A percentile compares a stretch with the other conserved stretches of the same genome.
These are phyloP conservation scores for Orychophragmus violaceus DNA, from an alignment of 345 rosid genomes.

Conservation along the genomic window DNA sequence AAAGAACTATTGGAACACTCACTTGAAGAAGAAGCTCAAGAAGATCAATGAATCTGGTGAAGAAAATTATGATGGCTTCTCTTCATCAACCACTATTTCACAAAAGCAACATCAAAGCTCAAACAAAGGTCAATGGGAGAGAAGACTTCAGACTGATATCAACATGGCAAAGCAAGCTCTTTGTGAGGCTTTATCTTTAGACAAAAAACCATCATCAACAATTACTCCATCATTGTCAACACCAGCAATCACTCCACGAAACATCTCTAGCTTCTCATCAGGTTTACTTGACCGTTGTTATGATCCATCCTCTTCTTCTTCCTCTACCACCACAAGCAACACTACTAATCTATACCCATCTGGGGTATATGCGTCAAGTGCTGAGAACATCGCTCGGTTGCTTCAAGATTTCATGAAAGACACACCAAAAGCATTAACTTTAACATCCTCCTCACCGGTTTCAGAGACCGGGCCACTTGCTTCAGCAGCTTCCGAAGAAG, in stretches of 20 bases:
- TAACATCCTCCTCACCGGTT: slow-evolving; percentile 21
- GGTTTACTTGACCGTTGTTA: slow-evolving; percentile 7
- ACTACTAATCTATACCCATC: slow-evolving; percentile 19
- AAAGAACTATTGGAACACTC: slow-evolving; percentile 94
- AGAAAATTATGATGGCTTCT: slow-evolving; percentile 16
- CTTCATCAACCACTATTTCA: slow-evolving; percentile 19
- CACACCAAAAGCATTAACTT: slow-evolving; percentile 28
- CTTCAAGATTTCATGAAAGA: slow-evolving; percentile 64
- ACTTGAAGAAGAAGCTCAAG: slow-evolving; percentile 78
- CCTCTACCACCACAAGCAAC: slow-evolving; percentile 27
- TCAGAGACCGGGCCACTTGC: slow-evolving; percentile 24
- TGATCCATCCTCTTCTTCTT: slow-evolving; percentile 28
- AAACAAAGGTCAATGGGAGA: slow-evolving; percentile 84
- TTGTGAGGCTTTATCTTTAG: slow-evolving; percentile 73
- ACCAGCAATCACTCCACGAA: slow-evolving; percentile 11
- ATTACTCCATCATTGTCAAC: slow-evolving; percentile 1
- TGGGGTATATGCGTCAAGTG: slow-evolving; percentile 52
- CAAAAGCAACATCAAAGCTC: slow-evolving; percentile 30
- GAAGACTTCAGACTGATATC: slow-evolving; percentile 87
- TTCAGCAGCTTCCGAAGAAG: slow-evolving; percentile 12
- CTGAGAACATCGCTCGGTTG: slow-evolving; percentile 64
- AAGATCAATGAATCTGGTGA: slow-evolving; percentile 39
- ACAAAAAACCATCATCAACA: slow-evolving; percentile 31
- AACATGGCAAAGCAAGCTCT: slow-evolving; percentile 83
- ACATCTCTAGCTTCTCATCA: slow-evolving; percentile 23